A percentile compares a stretch with the other conserved stretches of the same genome.
Evolutionary conservation across 805 yeast species (phyloP).

Genomic region (Suhomyces xylopsoci): DNA sequence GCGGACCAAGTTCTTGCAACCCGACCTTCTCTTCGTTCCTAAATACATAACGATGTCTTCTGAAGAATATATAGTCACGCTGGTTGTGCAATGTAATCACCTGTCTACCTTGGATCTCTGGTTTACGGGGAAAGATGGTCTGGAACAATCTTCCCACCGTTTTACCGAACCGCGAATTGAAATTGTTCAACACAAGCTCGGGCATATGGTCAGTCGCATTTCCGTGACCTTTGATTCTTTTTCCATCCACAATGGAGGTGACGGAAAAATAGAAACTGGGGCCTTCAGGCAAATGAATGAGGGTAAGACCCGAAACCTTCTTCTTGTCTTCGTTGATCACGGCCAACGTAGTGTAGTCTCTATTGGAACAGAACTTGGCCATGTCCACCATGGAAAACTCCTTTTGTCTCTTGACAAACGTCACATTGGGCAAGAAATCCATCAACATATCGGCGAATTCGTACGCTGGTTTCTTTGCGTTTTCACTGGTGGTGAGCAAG

Average conservation of each 20-base stretch:
- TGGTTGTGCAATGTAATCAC: constrained; percentile 95
- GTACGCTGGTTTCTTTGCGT: constrained; percentile 83
- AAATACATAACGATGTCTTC: constrained; percentile 92
- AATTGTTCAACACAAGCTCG: constrained; percentile 87
- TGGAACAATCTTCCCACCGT: constrained; percentile 92
- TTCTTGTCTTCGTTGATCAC: constrained; percentile 94
- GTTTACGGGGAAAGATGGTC: constrained; percentile 85
- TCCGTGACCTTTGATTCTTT: constrained; percentile 83
- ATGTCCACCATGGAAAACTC: constrained; percentile 85
- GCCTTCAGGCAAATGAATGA: constrained; percentile 91
- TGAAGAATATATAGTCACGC: constrained; percentile 90
- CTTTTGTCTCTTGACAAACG: constrained; percentile 82
- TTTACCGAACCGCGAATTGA: constrained; percentile 87
- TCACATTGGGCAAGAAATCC: constrained; percentile 80
- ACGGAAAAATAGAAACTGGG: constrained; percentile 92
- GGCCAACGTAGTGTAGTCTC: constrained; percentile 84
- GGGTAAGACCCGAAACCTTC: constrained; percentile 84
- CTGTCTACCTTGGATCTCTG: constrained; percentile 93
- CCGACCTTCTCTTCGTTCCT: constrained; percentile 90
- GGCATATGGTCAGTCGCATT: constrained; percentile 88
- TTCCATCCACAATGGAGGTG: constrained; percentile 70
- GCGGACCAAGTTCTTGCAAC: constrained; percentile 94
- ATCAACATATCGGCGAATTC: constrained; percentile 84
- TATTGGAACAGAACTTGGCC: constrained; percentile 73
- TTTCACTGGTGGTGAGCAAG: constrained; percentile 81